phyloP scores from a whole-genome alignment of 2,329 filamentous ascomycete genomes.

The Trichoderma afroharzianum region DNA sequence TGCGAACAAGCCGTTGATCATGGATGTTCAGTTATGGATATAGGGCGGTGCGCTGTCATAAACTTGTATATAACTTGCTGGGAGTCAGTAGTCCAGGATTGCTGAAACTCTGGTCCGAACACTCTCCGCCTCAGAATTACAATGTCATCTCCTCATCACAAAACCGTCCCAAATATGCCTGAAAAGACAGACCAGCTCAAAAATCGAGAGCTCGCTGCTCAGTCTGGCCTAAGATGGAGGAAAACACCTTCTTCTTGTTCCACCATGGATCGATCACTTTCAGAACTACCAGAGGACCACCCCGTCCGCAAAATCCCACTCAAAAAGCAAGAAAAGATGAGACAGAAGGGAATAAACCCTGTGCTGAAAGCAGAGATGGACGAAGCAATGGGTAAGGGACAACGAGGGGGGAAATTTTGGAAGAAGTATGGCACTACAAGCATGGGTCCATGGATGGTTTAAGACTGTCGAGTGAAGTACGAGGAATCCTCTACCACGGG shows the following conservation, averaged over 20 bases:
- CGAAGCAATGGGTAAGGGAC: neutral
- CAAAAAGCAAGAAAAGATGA: neutral
- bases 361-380: neutral
- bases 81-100: neutral
- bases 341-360: neutral
- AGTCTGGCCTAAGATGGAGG: neutral
- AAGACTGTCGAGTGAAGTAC: neutral
- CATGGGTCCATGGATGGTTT: neutral
- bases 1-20: neutral
- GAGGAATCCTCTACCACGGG: neutral
- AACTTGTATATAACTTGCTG: neutral
- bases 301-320: neutral
- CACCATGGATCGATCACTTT: neutral
- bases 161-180: neutral
- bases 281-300: neutral
- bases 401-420: neutral
- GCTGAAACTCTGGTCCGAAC: neutral
- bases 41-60: neutral
- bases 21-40: neutral
- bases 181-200: neutral
- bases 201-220: neutral
- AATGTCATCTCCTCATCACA: neutral
- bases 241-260: neutral
- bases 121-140: no score
- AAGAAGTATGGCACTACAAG: neutral